These are phyloP conservation scores for Calophaca sinica DNA, from an alignment of 306 rosid genomes.

Conservation along the genomic window DNA sequence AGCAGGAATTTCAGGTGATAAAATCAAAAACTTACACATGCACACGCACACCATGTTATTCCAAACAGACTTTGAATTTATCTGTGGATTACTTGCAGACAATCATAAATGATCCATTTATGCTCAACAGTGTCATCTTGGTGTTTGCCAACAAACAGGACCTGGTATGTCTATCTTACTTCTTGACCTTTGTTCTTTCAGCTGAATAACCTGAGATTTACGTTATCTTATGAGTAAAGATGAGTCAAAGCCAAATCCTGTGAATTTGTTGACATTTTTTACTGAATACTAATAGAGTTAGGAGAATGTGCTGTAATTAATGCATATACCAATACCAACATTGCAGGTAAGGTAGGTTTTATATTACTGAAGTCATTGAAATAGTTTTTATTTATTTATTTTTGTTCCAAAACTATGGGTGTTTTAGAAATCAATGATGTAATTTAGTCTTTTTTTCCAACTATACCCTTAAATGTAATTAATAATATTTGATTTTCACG, in stretches of 20 bases:
- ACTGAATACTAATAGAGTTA: slow-evolving; percentile 13
- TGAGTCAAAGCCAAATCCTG: slow-evolving; percentile 13
- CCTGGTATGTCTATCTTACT: slow-evolving; percentile 72
- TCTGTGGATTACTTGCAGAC: slow-evolving; percentile 69
- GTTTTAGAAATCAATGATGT: too few relatives aligned
- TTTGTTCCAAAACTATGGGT: too few relatives aligned
- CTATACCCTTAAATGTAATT: too few relatives aligned
- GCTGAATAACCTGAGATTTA: slow-evolving; percentile 18
- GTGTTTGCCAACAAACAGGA: slow-evolving; percentile 98
- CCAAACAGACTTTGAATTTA: slow-evolving; percentile 43
- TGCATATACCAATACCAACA: slow-evolving; percentile 7
- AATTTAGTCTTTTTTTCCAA: too few relatives aligned
- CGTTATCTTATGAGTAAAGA: slow-evolving; percentile 14
- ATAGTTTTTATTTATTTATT: not conserved
- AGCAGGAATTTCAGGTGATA: slow-evolving; percentile 91
- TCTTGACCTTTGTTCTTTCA: slow-evolving; percentile 9
- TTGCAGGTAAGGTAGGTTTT: slow-evolving; percentile 8
- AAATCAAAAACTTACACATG: slow-evolving; percentile 6
- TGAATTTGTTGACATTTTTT: slow-evolving; percentile 37
- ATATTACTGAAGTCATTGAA: slow-evolving; percentile 7
- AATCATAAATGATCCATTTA: slow-evolving; percentile 94
- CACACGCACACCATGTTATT: slow-evolving; percentile 1
- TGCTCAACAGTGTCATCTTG: slow-evolving; percentile 97
- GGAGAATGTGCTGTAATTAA: slow-evolving; percentile 15
- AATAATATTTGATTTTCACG: too few relatives aligned